These are phyloP conservation scores for Trichosanthes cucumerina DNA, from an alignment of 306 rosid species.

Conservation along the genomic window DNA sequence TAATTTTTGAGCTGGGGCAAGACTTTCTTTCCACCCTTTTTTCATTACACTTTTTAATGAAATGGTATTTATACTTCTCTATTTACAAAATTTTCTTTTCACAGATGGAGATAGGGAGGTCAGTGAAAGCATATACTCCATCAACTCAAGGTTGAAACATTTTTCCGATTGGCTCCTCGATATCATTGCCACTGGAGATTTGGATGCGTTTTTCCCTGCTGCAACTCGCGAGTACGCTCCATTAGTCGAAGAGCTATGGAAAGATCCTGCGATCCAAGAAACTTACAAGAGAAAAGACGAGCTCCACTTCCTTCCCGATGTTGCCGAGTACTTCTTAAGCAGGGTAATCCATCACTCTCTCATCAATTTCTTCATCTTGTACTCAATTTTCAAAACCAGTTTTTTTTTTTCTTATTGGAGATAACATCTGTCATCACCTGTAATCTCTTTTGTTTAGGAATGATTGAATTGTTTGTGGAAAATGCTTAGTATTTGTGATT, in stretches of 20 bases:
- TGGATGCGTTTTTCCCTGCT: slow-evolving; percentile 98
- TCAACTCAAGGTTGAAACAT: slow-evolving; percentile 89
- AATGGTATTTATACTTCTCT: neutral
- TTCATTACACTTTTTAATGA: neutral
- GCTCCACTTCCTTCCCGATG: slow-evolving; percentile 92
- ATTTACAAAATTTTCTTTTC: neutral
- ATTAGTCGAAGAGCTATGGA: slow-evolving; percentile 96
- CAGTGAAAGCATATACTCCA: slow-evolving; percentile 38
- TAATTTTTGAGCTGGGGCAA: neutral
- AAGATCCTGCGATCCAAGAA: slow-evolving; percentile 89
- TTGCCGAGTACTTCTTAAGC: slow-evolving; percentile 84
- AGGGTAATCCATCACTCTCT: slow-evolving; percentile 38
- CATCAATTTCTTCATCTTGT: neutral
- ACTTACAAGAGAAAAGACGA: slow-evolving; percentile 81
- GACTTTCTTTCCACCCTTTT: neutral
- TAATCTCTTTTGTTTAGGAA: neutral
- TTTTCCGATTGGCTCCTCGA: slow-evolving; percentile 98
- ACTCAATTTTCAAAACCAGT: neutral
- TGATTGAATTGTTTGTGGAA: neutral
- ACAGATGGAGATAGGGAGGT: slow-evolving; percentile 1
- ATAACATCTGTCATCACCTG: neutral
- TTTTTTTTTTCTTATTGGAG: neutral
- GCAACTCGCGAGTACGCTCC: slow-evolving; percentile 99
- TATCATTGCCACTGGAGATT: slow-evolving; percentile 94
- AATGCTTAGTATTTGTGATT: slow-evolving; percentile 1